phyloP scores from a whole-genome alignment of 2,329 filamentous ascomycete species.

The Emergomyces pasteurianus region DNA sequence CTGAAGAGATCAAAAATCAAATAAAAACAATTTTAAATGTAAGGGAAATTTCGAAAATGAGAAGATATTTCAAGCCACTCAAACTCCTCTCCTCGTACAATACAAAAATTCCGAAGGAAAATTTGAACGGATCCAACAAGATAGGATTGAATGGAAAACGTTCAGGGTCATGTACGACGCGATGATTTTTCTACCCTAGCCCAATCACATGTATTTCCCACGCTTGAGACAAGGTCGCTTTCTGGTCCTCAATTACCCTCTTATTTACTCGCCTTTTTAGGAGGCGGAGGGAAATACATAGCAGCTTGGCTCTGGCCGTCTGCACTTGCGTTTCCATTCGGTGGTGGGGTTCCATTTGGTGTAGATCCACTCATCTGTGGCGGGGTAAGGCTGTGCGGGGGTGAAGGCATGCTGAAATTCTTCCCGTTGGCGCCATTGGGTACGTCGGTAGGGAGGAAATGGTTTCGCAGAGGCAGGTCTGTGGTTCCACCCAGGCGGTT shows the following conservation, averaged over 20 bases:
- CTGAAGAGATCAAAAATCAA: not conserved
- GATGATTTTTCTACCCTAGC: not conserved
- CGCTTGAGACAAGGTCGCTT: not conserved
- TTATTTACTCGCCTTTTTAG: slow-evolving; percentile 25
- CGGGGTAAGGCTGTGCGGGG: slow-evolving; percentile 7
- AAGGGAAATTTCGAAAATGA: not conserved
- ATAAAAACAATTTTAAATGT: not conserved
- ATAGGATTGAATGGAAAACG: not conserved
- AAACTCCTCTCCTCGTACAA: not conserved
- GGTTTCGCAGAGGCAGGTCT: slow-evolving; percentile 30
- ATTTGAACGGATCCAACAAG: not conserved
- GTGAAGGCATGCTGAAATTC: slow-evolving; percentile 11
- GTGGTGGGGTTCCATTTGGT: not conserved
- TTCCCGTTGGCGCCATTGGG: not conserved
- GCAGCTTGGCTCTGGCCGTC: slow-evolving; percentile 8
- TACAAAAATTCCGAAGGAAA: not conserved
- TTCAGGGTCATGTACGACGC: not conserved
- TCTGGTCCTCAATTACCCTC: not conserved
- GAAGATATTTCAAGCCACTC: not conserved
- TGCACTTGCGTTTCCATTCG: not conserved
- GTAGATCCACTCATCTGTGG: not conserved
- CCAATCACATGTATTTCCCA: not conserved
- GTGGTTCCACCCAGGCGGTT: slow-evolving; percentile 28
- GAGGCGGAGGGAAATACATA: slow-evolving; percentile 35
- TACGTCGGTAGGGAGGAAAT: slow-evolving; percentile 16